Percentiles rank a stretch among this genome's conserved stretches.
Evolutionary conservation across 345 rosid genomes (phyloP).

Genomic region (Theobroma cacao): DNA sequence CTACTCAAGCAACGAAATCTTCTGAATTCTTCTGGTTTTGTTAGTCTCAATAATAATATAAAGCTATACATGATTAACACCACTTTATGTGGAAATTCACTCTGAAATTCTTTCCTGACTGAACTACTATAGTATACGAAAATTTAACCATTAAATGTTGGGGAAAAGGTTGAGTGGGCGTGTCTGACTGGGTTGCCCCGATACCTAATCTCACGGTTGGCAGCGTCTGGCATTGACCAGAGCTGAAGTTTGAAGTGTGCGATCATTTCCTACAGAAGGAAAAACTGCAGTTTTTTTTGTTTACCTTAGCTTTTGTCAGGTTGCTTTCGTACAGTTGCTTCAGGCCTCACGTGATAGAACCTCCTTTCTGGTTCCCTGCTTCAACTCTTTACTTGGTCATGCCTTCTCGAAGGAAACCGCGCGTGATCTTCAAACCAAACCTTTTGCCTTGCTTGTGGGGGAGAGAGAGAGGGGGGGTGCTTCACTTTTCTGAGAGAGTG

Average conservation of each 20-base stretch:
- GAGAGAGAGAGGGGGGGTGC: too few relatives aligned
- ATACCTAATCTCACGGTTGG: constrained; percentile 9
- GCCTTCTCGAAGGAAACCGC: neutral
- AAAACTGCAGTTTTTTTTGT: neutral
- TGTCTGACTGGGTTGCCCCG: neutral
- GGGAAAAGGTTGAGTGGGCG: neutral
- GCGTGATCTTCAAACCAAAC: constrained; percentile 6
- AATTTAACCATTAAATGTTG: neutral
- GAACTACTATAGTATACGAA: neutral
- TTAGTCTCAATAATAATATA: neutral
- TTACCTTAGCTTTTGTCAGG: neutral
- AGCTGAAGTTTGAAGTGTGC: neutral
- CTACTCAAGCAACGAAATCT: neutral
- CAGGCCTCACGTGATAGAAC: constrained; percentile 7
- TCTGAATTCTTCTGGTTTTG: neutral
- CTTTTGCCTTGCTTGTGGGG: neutral
- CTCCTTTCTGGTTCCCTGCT: neutral
- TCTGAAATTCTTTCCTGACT: neutral
- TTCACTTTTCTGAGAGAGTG: neutral
- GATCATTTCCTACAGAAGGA: neutral
- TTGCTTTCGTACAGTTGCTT: neutral
- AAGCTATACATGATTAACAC: neutral
- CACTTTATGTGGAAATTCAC: neutral
- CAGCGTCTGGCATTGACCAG: constrained; percentile 1
- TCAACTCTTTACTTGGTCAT: neutral